These are phyloP conservation scores for Thecaphora thlaspeos DNA, from an alignment of 1,284 basidiomycete species.

Conservation along the genomic window DNA sequence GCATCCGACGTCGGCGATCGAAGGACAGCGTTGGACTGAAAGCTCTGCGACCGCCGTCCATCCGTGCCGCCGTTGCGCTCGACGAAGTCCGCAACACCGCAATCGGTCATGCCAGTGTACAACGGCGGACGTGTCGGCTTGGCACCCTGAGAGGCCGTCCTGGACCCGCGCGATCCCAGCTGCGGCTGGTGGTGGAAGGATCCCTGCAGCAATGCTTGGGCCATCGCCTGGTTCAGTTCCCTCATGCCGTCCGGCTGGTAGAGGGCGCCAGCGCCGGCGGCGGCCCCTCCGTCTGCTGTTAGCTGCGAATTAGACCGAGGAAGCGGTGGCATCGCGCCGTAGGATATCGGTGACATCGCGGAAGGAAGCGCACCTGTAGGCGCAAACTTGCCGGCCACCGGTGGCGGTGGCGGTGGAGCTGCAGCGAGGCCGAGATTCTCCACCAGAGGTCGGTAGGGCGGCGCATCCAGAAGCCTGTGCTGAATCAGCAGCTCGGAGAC, in stretches of 20 bases:
- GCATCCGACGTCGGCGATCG: not conserved
- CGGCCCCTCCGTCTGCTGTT: not conserved
- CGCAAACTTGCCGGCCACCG: not conserved
- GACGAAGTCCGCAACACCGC: not conserved
- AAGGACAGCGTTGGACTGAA: not conserved
- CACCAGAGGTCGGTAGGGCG: conserved; percentile 81
- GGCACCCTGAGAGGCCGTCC: too few species aligned
- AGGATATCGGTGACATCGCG: not conserved
- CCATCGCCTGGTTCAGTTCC: not conserved
- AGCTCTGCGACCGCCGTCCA: not conserved
- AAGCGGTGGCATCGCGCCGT: not conserved
- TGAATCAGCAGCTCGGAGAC: conserved; percentile 39
- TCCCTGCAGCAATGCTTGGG: not conserved
- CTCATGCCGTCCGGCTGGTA: not conserved
- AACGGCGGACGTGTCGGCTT: not conserved
- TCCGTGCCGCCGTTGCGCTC: not conserved
- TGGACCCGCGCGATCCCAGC: not conserved
- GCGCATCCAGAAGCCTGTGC: conserved; percentile 47
- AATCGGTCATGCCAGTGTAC: too few species aligned
- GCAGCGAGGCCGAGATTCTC: conserved; percentile 78
- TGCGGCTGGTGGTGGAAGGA: not conserved
- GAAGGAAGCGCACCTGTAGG: not conserved
- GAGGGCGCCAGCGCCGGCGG: too few species aligned
- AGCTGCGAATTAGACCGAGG: not conserved
- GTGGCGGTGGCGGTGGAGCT: not conserved